These are phyloP conservation scores for Mycena vitilis DNA, from an alignment of 768 basidiomycete species.

Conservation along the genomic window DNA sequence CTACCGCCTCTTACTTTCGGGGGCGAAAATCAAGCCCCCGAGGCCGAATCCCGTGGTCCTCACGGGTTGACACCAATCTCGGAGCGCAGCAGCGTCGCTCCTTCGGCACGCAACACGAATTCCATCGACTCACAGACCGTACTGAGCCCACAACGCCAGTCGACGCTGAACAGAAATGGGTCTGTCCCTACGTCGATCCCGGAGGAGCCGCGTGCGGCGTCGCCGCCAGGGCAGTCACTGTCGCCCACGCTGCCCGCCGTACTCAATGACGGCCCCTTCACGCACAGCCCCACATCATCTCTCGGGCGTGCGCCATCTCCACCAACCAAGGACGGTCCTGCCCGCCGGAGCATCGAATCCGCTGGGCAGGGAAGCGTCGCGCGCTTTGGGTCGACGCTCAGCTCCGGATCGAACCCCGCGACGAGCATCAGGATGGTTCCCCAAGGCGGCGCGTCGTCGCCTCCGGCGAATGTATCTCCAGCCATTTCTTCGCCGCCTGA, in stretches of 20 bases:
- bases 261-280: constrained; percentile 27
- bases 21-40: constrained; percentile 14
- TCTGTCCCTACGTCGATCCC: constrained; percentile 1
- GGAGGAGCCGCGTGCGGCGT: constrained; percentile 18
- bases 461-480: not conserved
- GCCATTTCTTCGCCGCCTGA: constrained; percentile 11
- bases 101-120: constrained; percentile 36
- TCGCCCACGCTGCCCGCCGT: constrained; percentile 24
- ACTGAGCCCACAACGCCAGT: constrained; percentile 34
- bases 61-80: constrained; percentile 70
- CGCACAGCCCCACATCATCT: constrained; percentile 34
- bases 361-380: constrained; percentile 42
- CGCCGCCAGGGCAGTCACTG: constrained; percentile 16
- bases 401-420: constrained; percentile 33
- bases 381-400: constrained; percentile 54
- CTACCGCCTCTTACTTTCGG: constrained; percentile 73
- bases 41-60: too few relatives aligned
- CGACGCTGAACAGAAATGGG: constrained; percentile 20
- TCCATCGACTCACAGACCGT: constrained; percentile 39
- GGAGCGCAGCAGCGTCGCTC: constrained; percentile 56
- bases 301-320: constrained; percentile 33
- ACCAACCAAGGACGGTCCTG: constrained; percentile 8
- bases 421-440: constrained; percentile 33
- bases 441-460: constrained; percentile 5
- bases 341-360: constrained; percentile 50